A percentile compares a stretch with the other conserved stretches of the same genome.
These are phyloP conservation scores for Amylocystis lapponica DNA, from an alignment of 768 basidiomycete species.

Conservation along the genomic window DNA sequence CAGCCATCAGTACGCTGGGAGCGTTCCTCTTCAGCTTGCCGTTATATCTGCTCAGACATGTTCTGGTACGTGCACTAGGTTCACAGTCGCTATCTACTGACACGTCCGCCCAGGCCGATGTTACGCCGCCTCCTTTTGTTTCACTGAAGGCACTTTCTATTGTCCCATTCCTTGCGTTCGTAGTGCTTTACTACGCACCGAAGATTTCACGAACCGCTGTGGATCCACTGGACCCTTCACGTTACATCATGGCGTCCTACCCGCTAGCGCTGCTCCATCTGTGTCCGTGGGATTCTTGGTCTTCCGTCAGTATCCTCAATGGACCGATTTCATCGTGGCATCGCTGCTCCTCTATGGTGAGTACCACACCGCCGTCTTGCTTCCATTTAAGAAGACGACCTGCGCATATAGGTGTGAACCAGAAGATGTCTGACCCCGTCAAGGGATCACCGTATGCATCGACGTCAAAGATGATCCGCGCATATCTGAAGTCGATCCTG, in stretches of 20 bases:
- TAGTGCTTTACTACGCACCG: conserved; percentile 55
- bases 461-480: conserved; percentile 32
- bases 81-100: background rate
- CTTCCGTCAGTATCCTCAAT: conserved; percentile 55
- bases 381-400: background rate
- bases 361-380: conserved; percentile 10
- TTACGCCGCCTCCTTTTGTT: conserved; percentile 30
- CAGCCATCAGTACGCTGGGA: conserved; percentile 53
- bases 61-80: conserved; percentile 41
- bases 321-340: conserved; percentile 56
- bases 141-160: conserved; percentile 48
- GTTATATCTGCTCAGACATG: conserved; percentile 54
- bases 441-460: conserved; percentile 19
- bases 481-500: conserved; percentile 86
- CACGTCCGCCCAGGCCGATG: conserved; percentile 1
- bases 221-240: conserved; percentile 41
- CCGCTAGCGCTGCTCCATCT: conserved; percentile 42
- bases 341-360: conserved; percentile 60
- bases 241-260: conserved; percentile 56
- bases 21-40: conserved; percentile 59
- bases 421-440: background rate
- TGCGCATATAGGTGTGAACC: conserved; percentile 10
- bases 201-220: conserved; percentile 41
- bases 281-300: conserved; percentile 52
- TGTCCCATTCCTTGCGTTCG: conserved; percentile 58